Evolutionary conservation across 192 early-diverging fungal species (phyloP), one percentile per base, ranked within the genome.

Genomic region (Coemansia sp.): DNA sequence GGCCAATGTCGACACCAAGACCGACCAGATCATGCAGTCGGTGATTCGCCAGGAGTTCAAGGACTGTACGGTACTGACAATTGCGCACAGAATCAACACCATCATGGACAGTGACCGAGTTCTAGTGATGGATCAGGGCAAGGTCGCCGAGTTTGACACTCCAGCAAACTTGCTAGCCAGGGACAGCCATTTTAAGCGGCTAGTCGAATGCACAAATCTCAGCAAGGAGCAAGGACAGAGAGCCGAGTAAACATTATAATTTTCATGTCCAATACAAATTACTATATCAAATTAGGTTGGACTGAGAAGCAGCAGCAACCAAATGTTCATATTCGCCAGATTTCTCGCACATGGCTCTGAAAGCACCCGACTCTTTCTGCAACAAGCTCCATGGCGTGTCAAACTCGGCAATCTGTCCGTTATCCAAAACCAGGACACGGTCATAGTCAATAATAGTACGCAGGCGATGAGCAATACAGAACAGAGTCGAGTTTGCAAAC

Each of bases 381-480:
- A 98, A 80, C 49, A 98, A 74, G 7, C 72, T 85, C 52, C 84
- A 80, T 1, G 96, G 96, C 14, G 88, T 87, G 68, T 93, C 96
- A 86, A 88, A 94, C 72, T 98, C 96, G 2, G 84, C 88, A 2
- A 97, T 65, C 28, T 67, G 49, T 6, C 96, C 96, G 21, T 86
- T 86, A 67, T 94, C 92, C 73, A 95, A 61, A 2, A 97, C 95
- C 67, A 95, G 61, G 16, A 96, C 87, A 11, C 89, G 85, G 72
- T 96, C 95, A 66, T 93, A 95, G 69, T 92, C 92, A 6, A 90
- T 92, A 55, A 97, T 88, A 0, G 95, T 95, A 44, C 89, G 84
- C 53, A 95, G 73, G n/a, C 96, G 88, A 69, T 98, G 97, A 1
- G 97, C 97, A 74, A 99, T 94, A 40, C 89, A 91, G 30, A 99